phyloP scores from a whole-genome alignment of 73 alveolate species.

The Halteria grandinella region DNA sequence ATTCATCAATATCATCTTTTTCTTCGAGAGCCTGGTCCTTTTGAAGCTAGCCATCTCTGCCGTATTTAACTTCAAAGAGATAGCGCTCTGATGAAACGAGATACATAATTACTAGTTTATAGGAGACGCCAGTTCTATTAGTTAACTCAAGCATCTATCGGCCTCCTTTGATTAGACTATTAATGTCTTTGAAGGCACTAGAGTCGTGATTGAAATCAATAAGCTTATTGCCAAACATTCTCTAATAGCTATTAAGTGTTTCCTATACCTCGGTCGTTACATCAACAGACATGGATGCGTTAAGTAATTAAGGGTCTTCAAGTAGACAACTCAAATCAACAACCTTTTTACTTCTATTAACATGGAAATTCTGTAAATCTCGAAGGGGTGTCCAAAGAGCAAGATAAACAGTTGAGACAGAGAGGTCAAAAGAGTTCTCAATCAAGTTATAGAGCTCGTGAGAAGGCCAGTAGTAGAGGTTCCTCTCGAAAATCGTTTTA shows the following conservation, averaged over 20 bases:
- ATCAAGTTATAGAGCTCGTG: conserved; percentile 55
- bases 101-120: conserved; percentile 28
- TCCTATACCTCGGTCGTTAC: conserved; percentile 49
- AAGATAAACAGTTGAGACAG: conserved; percentile 43
- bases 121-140: conserved; percentile 23
- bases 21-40: conserved; percentile 36
- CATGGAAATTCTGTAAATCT: not conserved
- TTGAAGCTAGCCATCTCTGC: not conserved
- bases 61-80: conserved; percentile 47
- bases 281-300: no score
- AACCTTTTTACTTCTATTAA: not conserved
- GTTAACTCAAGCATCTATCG: conserved; percentile 3
- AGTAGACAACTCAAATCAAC: not conserved
- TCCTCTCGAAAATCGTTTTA: conserved; percentile 52
- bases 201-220: conserved; percentile 52
- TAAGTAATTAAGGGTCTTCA: not conserved
- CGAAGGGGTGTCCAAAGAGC: conserved; percentile 39
- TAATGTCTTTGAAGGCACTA: conserved; percentile 54
- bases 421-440: conserved; percentile 44
- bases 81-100: conserved; percentile 19
- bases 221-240: conserved; percentile 57
- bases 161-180: conserved; percentile 35
- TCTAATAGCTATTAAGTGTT: conserved; percentile 50
- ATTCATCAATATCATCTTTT: conserved; percentile 53
- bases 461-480: conserved; percentile 59